These are phyloP conservation scores for Hygrocybe coccinea DNA, from an alignment of 768 basidiomycete genomes.

Conservation along the genomic window DNA sequence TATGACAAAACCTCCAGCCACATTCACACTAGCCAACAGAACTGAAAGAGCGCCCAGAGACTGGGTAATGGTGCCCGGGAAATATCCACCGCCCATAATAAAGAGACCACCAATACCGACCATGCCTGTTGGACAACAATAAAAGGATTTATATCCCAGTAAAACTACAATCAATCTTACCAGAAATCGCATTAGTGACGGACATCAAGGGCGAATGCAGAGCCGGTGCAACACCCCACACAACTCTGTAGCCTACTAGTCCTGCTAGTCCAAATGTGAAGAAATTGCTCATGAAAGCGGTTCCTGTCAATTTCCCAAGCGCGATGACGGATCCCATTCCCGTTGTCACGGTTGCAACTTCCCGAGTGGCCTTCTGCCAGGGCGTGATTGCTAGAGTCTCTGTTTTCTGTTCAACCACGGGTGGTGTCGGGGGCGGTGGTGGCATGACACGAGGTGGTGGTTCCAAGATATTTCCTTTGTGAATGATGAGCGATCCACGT, in stretches of 20 bases:
- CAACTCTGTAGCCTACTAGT: conserved; percentile 78
- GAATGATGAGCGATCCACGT: conserved; percentile 71
- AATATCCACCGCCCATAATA: conserved; percentile 84
- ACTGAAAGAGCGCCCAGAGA: conserved; percentile 75
- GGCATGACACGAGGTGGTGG: conserved; percentile 67
- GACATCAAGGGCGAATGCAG: conserved; percentile 89
- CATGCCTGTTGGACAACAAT: conserved; percentile 37
- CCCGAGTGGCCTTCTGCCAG: conserved; percentile 75
- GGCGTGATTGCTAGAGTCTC: conserved; percentile 68
- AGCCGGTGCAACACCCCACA: conserved; percentile 87
- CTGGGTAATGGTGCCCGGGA: conserved; percentile 80
- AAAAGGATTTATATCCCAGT: neutral
- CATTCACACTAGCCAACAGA: conserved; percentile 83
- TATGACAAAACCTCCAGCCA: conserved; percentile 83
- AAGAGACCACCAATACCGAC: conserved; percentile 84
- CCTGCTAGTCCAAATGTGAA: conserved; percentile 87
- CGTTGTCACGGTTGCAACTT: conserved; percentile 67
- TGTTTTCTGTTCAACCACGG: conserved; percentile 41
- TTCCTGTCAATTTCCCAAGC: conserved; percentile 74
- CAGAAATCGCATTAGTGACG: conserved; percentile 85
- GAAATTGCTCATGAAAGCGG: conserved; percentile 83
- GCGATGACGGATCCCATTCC: conserved; percentile 72
- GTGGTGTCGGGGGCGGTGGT: conserved; percentile 48
- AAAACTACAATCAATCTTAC: conserved; percentile 35
- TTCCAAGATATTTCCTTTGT: conserved; percentile 60